phyloP scores from a whole-genome alignment of 163 green algal species.

The Trebouxiophyceae sp. region DNA sequence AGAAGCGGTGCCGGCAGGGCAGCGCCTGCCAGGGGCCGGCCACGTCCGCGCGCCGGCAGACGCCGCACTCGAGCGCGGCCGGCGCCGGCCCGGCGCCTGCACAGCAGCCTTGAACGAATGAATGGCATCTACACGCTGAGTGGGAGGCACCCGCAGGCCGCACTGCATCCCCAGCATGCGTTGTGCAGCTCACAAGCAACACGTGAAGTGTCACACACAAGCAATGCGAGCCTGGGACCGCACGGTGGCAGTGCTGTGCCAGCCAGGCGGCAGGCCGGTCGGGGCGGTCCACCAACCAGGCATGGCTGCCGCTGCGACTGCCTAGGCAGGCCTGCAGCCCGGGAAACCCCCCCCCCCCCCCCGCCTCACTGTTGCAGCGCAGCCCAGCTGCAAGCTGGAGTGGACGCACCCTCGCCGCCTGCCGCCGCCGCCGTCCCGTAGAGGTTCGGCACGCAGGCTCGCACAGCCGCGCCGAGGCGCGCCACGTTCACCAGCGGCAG shows the following conservation, averaged over 20 bases:
- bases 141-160: background rate
- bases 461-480: conserved; percentile 26
- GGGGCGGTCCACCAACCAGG: background rate
- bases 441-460: conserved; percentile 37
- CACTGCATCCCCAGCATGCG: background rate
- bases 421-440: conserved; percentile 1
- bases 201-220: background rate
- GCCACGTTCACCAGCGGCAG: conserved; percentile 67
- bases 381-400: conserved; percentile 1
- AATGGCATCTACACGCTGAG: background rate
- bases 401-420: background rate
- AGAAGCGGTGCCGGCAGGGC: conserved; percentile 70
- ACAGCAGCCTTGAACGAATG: background rate
- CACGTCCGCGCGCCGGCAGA: conserved; percentile 50
- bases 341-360: background rate
- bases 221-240: background rate
- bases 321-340: background rate
- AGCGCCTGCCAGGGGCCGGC: conserved; percentile 52
- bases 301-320: background rate
- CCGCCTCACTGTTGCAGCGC: background rate
- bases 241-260: background rate
- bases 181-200: background rate
- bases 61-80: conserved; percentile 14
- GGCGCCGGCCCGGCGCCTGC: background rate
- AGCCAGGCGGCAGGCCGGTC: background rate